Percentiles rank a stretch among this genome's conserved stretches.
Conservation (phyloP, 352 stramenopile species). For the Phytophthora europaea region DNA sequence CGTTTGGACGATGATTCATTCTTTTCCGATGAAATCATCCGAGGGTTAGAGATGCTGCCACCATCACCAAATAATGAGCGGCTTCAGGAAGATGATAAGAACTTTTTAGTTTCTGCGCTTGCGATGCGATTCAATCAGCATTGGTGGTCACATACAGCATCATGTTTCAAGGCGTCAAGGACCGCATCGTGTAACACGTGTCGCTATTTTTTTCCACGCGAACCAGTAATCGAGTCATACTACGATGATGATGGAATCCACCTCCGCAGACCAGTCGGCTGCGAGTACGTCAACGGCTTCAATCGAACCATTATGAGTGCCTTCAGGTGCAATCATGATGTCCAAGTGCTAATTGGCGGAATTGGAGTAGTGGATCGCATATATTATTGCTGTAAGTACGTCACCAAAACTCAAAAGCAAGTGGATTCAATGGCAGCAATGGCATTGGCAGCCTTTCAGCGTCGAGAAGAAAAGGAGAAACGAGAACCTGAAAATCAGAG, state of each 20-base stretch:
- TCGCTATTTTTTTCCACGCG: too few species aligned
- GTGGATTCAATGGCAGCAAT: background rate
- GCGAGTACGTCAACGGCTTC: background rate
- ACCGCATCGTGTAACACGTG: too few species aligned
- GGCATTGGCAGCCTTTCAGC: background rate
- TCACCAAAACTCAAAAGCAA: background rate
- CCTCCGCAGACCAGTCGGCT: too few species aligned
- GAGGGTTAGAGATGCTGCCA: background rate
- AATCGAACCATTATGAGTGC: background rate
- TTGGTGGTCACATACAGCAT: background rate
- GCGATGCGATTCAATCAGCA: background rate
- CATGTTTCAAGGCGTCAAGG: constrained; percentile 12
- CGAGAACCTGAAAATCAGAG: background rate
- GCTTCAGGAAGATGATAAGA: background rate
- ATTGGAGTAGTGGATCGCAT: background rate
- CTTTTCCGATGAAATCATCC: background rate
- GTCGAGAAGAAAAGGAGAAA: background rate
- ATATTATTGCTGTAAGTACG: background rate
- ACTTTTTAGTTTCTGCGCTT: background rate
- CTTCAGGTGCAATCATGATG: background rate
- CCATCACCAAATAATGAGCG: background rate
- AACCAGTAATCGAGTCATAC: too few species aligned
- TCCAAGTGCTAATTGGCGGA: background rate
- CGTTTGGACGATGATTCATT: background rate
- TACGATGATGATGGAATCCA: too few species aligned